Base-by-base conservation (phyloP, 148 eudicot genomes). In the Polygonum maritimum region DNA sequence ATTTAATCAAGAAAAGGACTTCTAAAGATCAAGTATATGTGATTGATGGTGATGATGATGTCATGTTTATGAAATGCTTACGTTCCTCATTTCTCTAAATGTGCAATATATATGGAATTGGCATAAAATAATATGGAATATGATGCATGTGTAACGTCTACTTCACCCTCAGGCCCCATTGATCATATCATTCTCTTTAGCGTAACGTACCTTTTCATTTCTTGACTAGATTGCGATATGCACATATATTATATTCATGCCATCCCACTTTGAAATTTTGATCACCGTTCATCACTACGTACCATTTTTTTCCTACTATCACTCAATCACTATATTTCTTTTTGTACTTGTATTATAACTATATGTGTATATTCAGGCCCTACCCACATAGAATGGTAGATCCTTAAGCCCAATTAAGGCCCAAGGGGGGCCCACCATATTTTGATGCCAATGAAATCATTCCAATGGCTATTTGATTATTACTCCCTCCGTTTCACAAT, bases 131-230 rank as follows among this genome's bases (percentile, higher is more conserved):
- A 54, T n/a, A 54, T 54, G 60, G 60, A n/a, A n/a, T 54, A n/a
- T 54, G 60, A 51, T 54, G 60, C 60, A 54, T 54, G 60, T 54
- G 60, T 54, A 54, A 54, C 60, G 60, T 54, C 60, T 54, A 54
- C 60, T 54, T 54, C 60, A 54, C 60, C 60, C 60, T 26, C 60
- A 54, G 60, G 60, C 60, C 60, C 60, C 60, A 52, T n/a, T 6
- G 2, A 44, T 26, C 47, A 44, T 44, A 6, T 44, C 47, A 44
- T 44, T 44, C 47, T 6, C 47, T 44, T 44, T 44, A 44, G 47
- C 47, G 47, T 44, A 44, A 44, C 47, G 47, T 44, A 13, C n/a
- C 57, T 51, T n/a, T 52, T 52, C 57, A 4, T 52, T 54, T 54
- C 60, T 54, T 54, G 26, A n/a, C 60, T 54, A 9, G 60, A 54